Evolutionary conservation across 2,329 filamentous ascomycete species (phyloP), one percentile per base, ranked within the genome.

Genomic region (Hirsutella thompsonii): DNA sequence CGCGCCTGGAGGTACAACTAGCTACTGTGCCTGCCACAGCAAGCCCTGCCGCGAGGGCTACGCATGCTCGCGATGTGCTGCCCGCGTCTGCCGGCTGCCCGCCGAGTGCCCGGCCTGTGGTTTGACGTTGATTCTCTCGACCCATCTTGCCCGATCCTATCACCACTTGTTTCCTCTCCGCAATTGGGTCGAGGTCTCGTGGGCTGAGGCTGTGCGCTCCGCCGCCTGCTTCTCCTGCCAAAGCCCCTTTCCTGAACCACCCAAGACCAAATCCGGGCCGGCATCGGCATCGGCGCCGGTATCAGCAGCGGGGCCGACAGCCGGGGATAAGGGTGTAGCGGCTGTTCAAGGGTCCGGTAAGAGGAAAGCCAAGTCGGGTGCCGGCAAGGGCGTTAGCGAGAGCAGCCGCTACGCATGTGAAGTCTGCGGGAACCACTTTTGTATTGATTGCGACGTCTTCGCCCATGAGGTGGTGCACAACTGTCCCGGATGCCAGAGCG

Each of bases 381-480:
- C 2, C 11, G 49, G 59, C 16, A 82, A 78, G 53, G 80, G 82
- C 1, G 81, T 89, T 35, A 90, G 84, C 57, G 86, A 93, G 65
- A 92, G 83, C 55, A 80, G 83, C 37, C 69, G 92, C 39, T 98
- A 98, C 57, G 85, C 84, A 44, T 98, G 92, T 58, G 76, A 82
- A 50, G 79, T 81, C n/a, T 98, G 92, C 60, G 64, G 73, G 3
- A 80, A 84, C 44, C 90, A 96, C 62, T 98, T 96, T 58, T 98
- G 92, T 67, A 93, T 98, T 49, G 92, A 98, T 59, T 98, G 92
- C 59, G 92, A 98, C 59, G 79, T 95, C 20, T 95, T 92, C 63
- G 83, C 86, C 20, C 92, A 98, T 58, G 88, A 95, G 63, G 78
- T 93, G 11, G 75, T 94, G 39, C 90, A 98, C 58, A 96, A 96